These are phyloP conservation scores for Tilletia walkeri DNA, from an alignment of 1,284 basidiomycete species.

Conservation along the genomic window DNA sequence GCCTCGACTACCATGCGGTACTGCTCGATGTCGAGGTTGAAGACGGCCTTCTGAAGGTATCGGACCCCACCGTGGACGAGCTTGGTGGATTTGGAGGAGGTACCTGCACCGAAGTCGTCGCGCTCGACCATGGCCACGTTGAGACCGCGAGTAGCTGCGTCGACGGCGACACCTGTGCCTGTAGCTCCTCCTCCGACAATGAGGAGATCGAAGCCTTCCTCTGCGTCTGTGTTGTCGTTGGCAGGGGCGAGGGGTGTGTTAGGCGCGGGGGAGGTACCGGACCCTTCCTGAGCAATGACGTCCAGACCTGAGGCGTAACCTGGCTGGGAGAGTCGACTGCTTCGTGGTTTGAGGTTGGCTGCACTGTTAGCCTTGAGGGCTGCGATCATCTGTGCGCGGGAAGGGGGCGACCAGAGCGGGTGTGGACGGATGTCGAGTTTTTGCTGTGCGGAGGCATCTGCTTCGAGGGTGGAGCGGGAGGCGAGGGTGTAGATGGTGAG, in stretches of 20 bases:
- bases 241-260: slow-evolving; percentile 10
- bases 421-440: slow-evolving; percentile 21
- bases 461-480: neutral
- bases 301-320: neutral
- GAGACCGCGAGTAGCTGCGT: slow-evolving; percentile 86
- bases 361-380: slow-evolving; percentile 47
- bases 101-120: slow-evolving; percentile 84
- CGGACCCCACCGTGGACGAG: slow-evolving; percentile 96
- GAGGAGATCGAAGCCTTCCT: slow-evolving; percentile 64
- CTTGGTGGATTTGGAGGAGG: slow-evolving; percentile 95
- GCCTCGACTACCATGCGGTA: slow-evolving; percentile 95
- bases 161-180: slow-evolving; percentile 87
- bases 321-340: slow-evolving; percentile 2
- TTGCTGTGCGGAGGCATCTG: neutral
- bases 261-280: slow-evolving; percentile 1
- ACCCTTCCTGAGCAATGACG: neutral
- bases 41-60: slow-evolving; percentile 92
- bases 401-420: slow-evolving; percentile 52
- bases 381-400: slow-evolving; percentile 53
- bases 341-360: slow-evolving; percentile 14
- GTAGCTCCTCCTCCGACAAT: slow-evolving; percentile 89
- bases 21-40: slow-evolving; percentile 81
- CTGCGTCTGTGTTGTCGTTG: slow-evolving; percentile 27
- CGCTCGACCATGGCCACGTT: slow-evolving; percentile 90
- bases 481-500: slow-evolving; percentile 15